These are phyloP conservation scores for Colletotrichum tropicicola DNA, from an alignment of 2,329 filamentous ascomycete genomes.

Conservation along the genomic window DNA sequence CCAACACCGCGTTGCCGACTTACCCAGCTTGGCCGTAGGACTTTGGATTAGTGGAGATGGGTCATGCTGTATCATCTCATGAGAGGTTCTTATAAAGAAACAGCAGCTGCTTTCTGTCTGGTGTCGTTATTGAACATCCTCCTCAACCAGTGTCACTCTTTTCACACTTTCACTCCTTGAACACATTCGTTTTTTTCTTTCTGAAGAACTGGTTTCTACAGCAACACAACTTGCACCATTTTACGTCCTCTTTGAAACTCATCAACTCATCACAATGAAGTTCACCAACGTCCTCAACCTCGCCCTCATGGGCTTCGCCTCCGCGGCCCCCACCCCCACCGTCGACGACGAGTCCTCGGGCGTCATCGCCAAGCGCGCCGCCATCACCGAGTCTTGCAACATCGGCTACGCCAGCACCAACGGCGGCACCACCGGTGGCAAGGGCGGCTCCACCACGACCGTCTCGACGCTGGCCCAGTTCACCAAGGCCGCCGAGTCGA, in stretches of 20 bases:
- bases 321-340: conserved; percentile 42
- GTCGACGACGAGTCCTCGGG: conserved; percentile 36
- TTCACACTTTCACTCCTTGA: neutral
- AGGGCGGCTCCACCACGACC: conserved; percentile 59
- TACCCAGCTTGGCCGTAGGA: conserved; percentile 18
- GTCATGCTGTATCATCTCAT: neutral
- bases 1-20: conserved; percentile 10
- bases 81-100: neutral
- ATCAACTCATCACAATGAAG: conserved; percentile 36
- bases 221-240: neutral
- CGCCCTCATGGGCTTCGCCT: conserved; percentile 39
- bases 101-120: neutral
- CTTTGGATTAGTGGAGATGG: neutral
- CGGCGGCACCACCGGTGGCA: conserved; percentile 58
- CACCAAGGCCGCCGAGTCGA: conserved; percentile 54
- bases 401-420: conserved; percentile 46
- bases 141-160: conserved; percentile 3
- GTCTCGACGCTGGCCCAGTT: conserved; percentile 57
- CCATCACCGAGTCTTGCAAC: conserved; percentile 45
- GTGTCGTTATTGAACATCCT: neutral
- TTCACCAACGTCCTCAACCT: conserved; percentile 38
- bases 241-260: neutral
- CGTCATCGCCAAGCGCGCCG: conserved; percentile 43
- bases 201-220: conserved; percentile 16
- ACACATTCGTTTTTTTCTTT: neutral